A percentile compares a stretch with the other conserved stretches of the same genome.
phyloP scores from a whole-genome alignment of 345 rosid genomes.

The Populus pruinosa region DNA sequence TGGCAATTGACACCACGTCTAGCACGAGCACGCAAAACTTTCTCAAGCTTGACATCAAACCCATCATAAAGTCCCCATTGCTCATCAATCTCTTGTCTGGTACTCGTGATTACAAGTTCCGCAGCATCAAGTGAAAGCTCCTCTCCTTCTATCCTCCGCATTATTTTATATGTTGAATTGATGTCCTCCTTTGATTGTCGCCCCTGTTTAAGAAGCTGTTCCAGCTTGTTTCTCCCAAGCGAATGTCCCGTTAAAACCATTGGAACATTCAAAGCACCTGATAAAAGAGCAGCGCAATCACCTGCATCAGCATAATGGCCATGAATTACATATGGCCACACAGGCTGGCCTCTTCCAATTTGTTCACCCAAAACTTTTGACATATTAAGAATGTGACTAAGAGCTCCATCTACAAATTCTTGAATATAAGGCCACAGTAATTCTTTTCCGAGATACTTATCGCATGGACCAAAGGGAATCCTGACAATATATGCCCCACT shows the following conservation, averaged over 20 bases:
- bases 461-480: conserved; percentile 91
- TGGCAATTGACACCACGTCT: conserved; percentile 93
- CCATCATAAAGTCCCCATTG: conserved; percentile 99
- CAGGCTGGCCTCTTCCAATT: conserved; percentile 74
- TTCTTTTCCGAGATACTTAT: conserved; percentile 76
- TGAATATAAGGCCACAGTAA: conserved; percentile 84
- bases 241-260: conserved; percentile 99
- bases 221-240: conserved; percentile 94
- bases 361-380: conserved; percentile 86
- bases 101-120: conserved; percentile 93
- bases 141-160: conserved; percentile 91
- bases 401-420: conserved; percentile 96
- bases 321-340: conserved; percentile 95
- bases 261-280: conserved; percentile 94
- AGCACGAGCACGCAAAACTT: conserved; percentile 83
- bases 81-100: conserved; percentile 91
- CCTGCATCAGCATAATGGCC: conserved; percentile 99
- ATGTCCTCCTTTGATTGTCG: conserved; percentile 87
- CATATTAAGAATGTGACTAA: conserved; percentile 85
- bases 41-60: conserved; percentile 95
- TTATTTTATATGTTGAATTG: conserved; percentile 85
- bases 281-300: conserved; percentile 82
- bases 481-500: conserved; percentile 91
- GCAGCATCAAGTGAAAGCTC: conserved; percentile 95
- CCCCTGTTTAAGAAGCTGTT: conserved; percentile 92